A percentile compares a stretch with the other conserved stretches of the same genome.
Conservation (phyloP, 352 stramenopile species). For the Phytophthora fragariaefolia region DNA sequence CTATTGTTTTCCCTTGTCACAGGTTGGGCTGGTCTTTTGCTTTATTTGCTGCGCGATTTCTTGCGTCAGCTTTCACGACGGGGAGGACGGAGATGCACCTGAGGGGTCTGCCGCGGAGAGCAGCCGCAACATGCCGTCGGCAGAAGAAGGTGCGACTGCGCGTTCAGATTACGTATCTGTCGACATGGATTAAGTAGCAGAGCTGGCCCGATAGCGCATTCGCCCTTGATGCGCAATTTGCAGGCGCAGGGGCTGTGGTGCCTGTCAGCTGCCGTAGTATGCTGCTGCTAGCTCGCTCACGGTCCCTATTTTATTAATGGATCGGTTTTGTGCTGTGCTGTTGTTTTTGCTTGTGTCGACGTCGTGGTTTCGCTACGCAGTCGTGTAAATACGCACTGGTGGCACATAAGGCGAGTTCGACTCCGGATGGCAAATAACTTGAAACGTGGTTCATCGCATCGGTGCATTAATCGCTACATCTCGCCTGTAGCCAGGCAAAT, state of each 20-base stretch:
- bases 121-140: slow-evolving; percentile 45
- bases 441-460: too few relatives aligned
- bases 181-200: slow-evolving; percentile 54
- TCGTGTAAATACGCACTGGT: slow-evolving; percentile 23
- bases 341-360: slow-evolving; percentile 19
- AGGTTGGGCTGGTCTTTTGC: slow-evolving; percentile 77
- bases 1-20: background rate
- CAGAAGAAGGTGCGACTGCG: slow-evolving; percentile 75
- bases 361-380: slow-evolving; percentile 18
- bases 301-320: slow-evolving; percentile 50
- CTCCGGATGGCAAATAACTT: too few relatives aligned
- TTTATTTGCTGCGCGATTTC: slow-evolving; percentile 84
- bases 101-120: slow-evolving; percentile 43
- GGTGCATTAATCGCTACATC: background rate
- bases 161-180: slow-evolving; percentile 68
- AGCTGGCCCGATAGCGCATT: slow-evolving; percentile 16
- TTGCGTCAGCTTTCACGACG: slow-evolving; percentile 61
- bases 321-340: slow-evolving; percentile 38
- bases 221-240: slow-evolving; percentile 12
- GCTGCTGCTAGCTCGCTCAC: slow-evolving; percentile 27
- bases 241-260: background rate
- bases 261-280: slow-evolving; percentile 18
- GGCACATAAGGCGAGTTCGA: background rate
- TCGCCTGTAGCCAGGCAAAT: slow-evolving; percentile 35
- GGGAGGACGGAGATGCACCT: slow-evolving; percentile 32